phyloP scores from a whole-genome alignment of 1,284 basidiomycete species.

The Microbotryum lychnidis-dioicae region DNA sequence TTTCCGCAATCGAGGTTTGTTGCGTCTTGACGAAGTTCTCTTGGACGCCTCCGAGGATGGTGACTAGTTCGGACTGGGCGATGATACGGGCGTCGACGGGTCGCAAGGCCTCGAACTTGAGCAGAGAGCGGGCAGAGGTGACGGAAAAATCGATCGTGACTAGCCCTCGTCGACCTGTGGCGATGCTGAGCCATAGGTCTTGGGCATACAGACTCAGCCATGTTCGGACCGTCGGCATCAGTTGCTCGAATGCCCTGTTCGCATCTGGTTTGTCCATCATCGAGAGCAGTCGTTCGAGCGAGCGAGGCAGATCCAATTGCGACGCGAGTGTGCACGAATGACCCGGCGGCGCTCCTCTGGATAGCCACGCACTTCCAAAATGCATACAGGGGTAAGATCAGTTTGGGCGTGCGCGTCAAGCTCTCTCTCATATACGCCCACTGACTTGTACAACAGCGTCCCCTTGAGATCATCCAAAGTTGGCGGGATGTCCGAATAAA shows the following conservation, averaged over 20 bases:
- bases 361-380: neutral
- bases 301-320: constrained; percentile 23
- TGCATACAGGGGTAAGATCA: too few species aligned
- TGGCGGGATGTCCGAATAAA: constrained; percentile 13
- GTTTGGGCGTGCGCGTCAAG: too few species aligned
- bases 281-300: constrained; percentile 16
- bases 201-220: constrained; percentile 22
- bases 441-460: constrained; percentile 13
- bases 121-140: constrained; percentile 21
- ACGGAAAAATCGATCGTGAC: constrained; percentile 28
- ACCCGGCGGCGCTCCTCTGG: constrained; percentile 19
- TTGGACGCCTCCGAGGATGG: constrained; percentile 20
- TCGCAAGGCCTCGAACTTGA: constrained; percentile 23
- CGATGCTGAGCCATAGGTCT: constrained; percentile 28
- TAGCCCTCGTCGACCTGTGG: constrained; percentile 22
- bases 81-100: constrained; percentile 28
- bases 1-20: constrained; percentile 14
- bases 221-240: constrained; percentile 18
- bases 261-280: constrained; percentile 11
- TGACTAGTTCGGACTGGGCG: constrained; percentile 26
- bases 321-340: constrained; percentile 20
- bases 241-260: constrained; percentile 13
- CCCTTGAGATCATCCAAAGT: constrained; percentile 29
- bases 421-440: too few species aligned
- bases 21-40: constrained; percentile 25